These are phyloP conservation scores for Trichocladium antarcticum DNA, from an alignment of 495 filamentous ascomycete species.

Conservation along the genomic window DNA sequence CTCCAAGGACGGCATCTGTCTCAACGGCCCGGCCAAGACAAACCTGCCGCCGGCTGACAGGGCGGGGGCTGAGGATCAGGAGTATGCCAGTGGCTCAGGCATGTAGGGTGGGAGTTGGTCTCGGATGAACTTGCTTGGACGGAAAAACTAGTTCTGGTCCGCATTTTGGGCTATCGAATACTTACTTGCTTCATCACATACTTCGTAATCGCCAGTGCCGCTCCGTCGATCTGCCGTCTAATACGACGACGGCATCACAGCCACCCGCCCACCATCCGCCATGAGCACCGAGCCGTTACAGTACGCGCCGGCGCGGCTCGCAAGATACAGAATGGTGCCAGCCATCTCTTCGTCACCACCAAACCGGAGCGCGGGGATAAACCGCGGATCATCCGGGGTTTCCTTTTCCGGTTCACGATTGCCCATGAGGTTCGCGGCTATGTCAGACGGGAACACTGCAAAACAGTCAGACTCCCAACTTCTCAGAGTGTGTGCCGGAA, in stretches of 20 bases:
- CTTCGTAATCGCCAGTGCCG: too few relatives aligned
- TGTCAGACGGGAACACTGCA: slow-evolving; percentile 46
- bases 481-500: too few relatives aligned
- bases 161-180: too few relatives aligned
- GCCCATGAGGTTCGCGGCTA: slow-evolving; percentile 34
- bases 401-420: slow-evolving; percentile 35
- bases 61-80: slow-evolving; percentile 14
- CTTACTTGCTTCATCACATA: background rate
- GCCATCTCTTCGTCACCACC: slow-evolving; percentile 50
- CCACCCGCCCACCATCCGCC: slow-evolving; percentile 46
- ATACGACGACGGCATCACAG: slow-evolving; percentile 36
- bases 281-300: slow-evolving; percentile 47
- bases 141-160: too few relatives aligned
- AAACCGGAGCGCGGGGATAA: slow-evolving; percentile 42
- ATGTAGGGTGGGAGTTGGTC: background rate
- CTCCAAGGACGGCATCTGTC: slow-evolving; percentile 39
- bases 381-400: slow-evolving; percentile 15
- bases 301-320: slow-evolving; percentile 46
- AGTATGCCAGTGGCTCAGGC: background rate
- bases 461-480: background rate
- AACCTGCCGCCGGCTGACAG: slow-evolving; percentile 21
- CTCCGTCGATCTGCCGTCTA: slow-evolving; percentile 10
- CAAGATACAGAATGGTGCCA: slow-evolving; percentile 44
- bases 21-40: slow-evolving; percentile 41
- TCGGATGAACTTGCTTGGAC: too few relatives aligned